Base-by-base conservation (phyloP, 140 eudicot species). In the Erigeron philadelphicus region DNA sequence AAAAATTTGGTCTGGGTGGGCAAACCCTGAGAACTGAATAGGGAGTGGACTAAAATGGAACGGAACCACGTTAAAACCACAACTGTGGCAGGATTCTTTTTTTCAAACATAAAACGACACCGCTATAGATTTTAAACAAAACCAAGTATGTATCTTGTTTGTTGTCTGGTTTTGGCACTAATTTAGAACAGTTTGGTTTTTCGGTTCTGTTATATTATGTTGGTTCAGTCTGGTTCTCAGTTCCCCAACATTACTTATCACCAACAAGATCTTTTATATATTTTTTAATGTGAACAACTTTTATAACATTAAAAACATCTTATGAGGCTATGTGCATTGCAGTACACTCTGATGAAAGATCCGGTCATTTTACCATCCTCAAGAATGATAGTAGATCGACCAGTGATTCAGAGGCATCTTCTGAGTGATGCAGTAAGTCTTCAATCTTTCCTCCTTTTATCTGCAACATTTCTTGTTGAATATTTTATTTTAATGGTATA, bases 331-430 rank as follows among this genome's bases (percentile, higher is more conserved):
- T 76, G 35, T 42, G 62, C 43, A 68, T 52, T 86, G 83, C 97
- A 92, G 96, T 92, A 88, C 75, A 92, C 98, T 31, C 68, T 92
- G 73, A 92, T 88, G 98, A 86, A 66, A 77, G 98, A 92, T 82
- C 98, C 98, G 6, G 98, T 92, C 71, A 86, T 88, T 66, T 74
- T 92, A 77, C 98, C 96, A 9, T 88, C 98, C 68, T 92, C 98
- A 52, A 81, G 84, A 76, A 84, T 87, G 63, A 83, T 87, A 44
- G 86, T 93, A 44, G 98, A 93, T 79, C 87, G 98, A 61, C 88
- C 95, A 1, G 95, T 92, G 43, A 92, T 92, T 75, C 92, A 88
- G 79, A 88, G 98, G 81, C 98, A 92, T 84, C 96, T 92, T 55
- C 83, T 92, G 8, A 92, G 98, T 35, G 98, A 92, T 40, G 77